These are phyloP conservation scores for Paulinella micropora DNA, from an alignment of 78 protist genomes.

Conservation along the genomic window DNA sequence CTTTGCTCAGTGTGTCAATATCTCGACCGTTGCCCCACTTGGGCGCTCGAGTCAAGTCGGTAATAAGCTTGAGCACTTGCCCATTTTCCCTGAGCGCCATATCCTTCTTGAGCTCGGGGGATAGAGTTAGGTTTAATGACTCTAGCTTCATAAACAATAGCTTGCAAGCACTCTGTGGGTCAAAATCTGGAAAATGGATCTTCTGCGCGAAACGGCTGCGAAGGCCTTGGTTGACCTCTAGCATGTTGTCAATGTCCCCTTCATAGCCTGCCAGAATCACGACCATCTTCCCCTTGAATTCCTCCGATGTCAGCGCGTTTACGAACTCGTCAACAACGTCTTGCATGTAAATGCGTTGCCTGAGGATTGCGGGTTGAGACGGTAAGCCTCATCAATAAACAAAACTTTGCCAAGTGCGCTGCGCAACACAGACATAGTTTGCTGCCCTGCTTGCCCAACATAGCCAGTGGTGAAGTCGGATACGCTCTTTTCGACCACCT, in stretches of 20 bases:
- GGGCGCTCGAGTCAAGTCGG: no score
- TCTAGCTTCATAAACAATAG: no score
- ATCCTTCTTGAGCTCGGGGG: no score
- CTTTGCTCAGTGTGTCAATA: no score
- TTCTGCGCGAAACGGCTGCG: no score
- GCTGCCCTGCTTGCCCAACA: neutral
- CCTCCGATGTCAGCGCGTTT: neutral
- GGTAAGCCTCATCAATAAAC: slow-evolving; percentile 41
- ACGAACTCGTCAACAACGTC: neutral
- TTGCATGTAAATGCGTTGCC: neutral
- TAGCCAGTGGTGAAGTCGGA: neutral
- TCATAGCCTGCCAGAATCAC: slow-evolving; percentile 29
- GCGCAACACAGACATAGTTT: neutral
- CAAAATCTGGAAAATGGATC: no score
- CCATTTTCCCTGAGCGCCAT: no score
- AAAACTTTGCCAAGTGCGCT: slow-evolving; percentile 5
- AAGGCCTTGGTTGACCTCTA: neutral
- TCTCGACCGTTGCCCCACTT: no score
- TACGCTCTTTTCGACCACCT: neutral
- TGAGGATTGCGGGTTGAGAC: neutral
- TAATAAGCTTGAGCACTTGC: no score
- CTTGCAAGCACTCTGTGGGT: no score
- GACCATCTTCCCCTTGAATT: neutral
- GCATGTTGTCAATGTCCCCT: neutral
- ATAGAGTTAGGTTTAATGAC: no score